These are phyloP conservation scores for Posidonia oceanica DNA, from an alignment of 116 monocot genomes.

Conservation along the genomic window DNA sequence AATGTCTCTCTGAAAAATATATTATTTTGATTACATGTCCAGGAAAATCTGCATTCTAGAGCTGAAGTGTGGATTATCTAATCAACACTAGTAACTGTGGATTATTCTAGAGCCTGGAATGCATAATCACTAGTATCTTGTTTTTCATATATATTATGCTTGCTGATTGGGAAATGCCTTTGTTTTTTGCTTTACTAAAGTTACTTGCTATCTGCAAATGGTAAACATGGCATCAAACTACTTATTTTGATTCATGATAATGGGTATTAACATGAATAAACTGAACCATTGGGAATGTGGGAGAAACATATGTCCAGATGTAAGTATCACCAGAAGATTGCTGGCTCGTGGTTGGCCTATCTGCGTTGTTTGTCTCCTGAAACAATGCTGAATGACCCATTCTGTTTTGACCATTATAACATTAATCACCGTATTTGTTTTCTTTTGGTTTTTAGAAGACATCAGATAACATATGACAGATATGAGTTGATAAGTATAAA, in stretches of 20 bases:
- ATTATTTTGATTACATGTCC: slow-evolving; percentile 31
- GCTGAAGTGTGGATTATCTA: slow-evolving; percentile 43
- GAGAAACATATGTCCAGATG: slow-evolving; percentile 81
- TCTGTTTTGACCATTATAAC: not conserved
- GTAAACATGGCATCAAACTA: too few relatives aligned
- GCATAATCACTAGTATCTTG: too few relatives aligned
- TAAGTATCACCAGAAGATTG: slow-evolving; percentile 23
- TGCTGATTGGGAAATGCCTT: too few relatives aligned
- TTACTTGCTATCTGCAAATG: too few relatives aligned
- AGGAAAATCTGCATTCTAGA: slow-evolving; percentile 42
- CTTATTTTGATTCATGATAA: not conserved
- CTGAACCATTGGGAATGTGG: slow-evolving; percentile 77
- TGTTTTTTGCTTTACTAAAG: too few relatives aligned
- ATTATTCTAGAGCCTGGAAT: too few relatives aligned
- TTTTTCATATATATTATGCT: too few relatives aligned
- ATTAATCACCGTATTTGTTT: too few relatives aligned
- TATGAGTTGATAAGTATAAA: too few relatives aligned
- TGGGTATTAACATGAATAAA: slow-evolving; percentile 12
- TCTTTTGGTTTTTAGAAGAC: too few relatives aligned
- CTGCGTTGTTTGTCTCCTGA: not conserved
- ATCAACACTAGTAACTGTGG: slow-evolving; percentile 38
- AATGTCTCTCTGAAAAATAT: not conserved
- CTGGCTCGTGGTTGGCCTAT: not conserved
- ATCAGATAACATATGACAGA: too few relatives aligned
- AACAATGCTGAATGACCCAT: slow-evolving; percentile 33